These are phyloP conservation scores for Quercus berberidifolia DNA, from an alignment of 306 rosid genomes.

Conservation along the genomic window DNA sequence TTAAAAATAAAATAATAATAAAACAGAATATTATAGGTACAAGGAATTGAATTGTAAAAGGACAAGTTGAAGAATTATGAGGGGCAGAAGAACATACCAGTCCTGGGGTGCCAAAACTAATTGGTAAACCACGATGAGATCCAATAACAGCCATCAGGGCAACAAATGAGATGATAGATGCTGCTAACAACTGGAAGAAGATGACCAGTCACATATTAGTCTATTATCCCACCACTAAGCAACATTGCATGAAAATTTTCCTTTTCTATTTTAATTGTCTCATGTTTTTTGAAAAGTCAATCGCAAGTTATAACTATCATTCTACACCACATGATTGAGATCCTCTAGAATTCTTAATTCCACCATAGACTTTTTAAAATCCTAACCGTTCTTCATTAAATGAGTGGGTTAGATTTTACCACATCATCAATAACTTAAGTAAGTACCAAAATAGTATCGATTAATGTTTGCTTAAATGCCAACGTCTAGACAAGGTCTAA, in stretches of 20 bases:
- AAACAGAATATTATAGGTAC: not conserved
- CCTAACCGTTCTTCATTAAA: too few species aligned
- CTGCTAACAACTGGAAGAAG: slow-evolving; percentile 76
- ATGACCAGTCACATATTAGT: slow-evolving; percentile 17
- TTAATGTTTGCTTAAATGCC: too few species aligned
- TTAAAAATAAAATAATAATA: too few species aligned
- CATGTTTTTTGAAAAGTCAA: not conserved
- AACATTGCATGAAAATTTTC: not conserved
- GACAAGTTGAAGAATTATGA: slow-evolving; percentile 21
- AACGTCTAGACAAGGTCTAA: too few species aligned
- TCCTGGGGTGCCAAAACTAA: slow-evolving; percentile 87
- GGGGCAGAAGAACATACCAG: slow-evolving; percentile 52
- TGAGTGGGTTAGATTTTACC: too few species aligned
- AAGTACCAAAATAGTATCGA: too few species aligned
- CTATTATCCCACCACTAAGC: slow-evolving; percentile 1
- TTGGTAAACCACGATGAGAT: slow-evolving; percentile 56
- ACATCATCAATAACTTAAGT: too few species aligned
- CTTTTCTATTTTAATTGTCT: not conserved
- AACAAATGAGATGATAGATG: slow-evolving; percentile 72
- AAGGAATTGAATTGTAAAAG: not conserved
- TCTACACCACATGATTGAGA: not conserved
- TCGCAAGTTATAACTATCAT: not conserved
- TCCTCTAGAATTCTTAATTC: too few species aligned
- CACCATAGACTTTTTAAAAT: too few species aligned
- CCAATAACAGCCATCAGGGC: slow-evolving; percentile 93